Base-by-base conservation (phyloP, 2,329 filamentous ascomycete genomes). In the Endoconidiophora polonica region DNA sequence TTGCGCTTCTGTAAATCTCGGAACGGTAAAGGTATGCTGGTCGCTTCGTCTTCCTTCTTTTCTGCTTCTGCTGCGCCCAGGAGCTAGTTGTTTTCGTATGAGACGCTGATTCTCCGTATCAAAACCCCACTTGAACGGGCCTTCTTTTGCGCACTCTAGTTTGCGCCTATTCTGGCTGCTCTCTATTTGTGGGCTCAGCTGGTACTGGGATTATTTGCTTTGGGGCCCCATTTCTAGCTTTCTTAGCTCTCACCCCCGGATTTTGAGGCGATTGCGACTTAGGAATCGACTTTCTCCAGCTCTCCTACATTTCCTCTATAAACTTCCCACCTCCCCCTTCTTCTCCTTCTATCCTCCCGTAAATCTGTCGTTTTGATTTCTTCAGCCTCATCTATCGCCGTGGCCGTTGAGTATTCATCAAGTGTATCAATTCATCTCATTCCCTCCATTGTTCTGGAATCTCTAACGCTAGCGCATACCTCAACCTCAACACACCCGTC, bases 401-500 rank as follows among this genome's bases (percentile, higher is more conserved):
- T 46, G 44, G 37, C 37, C 44, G 29, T 23, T 22, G 29, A 33
- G 29, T 12, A 33, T 33, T 12, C 12, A 33, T 33, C 9, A 33
- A 12, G 3, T 33, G 29, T 33, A 33, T 12, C 2, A 12, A 12
- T 33, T 33, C 29, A 33, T 33, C 38, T 7, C 36, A 12, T 33
- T 49, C 50, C 3, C 53, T 44, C 42, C 46, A 12, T n/a, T 24
- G 14, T 22, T 44, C 33, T 37, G 46, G 16, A 48, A 24, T 9
- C 47, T 7, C 16, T 40, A 10, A 23, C 20, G 33, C 41, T 53
- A 26, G 46, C 54, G 46, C 53, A 41, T 42, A 29, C 41, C 10
- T 47, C 45, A 46, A 48, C 54, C 10, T 47, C 45, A 46, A 48
- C 54, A 44, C 18, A 43, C 20, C 16, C 20, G 38, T 20, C 38